phyloP scores from a whole-genome alignment of 768 basidiomycete species.

The Kondoa subrosea region DNA sequence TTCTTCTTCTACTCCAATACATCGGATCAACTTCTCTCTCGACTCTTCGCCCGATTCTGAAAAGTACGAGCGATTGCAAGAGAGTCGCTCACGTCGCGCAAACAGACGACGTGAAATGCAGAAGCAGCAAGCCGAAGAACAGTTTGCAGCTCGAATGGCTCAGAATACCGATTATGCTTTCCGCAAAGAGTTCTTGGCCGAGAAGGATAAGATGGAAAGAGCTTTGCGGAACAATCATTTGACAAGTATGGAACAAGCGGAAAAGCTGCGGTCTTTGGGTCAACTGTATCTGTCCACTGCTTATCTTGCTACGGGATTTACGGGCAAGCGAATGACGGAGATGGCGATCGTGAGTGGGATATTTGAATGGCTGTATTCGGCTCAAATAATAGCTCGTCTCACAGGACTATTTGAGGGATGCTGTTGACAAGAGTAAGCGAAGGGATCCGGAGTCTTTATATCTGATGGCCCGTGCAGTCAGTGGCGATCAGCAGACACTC shows the following conservation, averaged over 20 bases:
- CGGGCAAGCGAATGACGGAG: no score
- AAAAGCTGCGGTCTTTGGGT: no score
- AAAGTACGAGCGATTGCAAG: not conserved
- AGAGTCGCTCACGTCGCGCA: not conserved
- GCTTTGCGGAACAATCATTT: no score
- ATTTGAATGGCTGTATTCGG: not conserved
- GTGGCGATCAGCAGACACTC: not conserved
- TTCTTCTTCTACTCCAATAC: not conserved
- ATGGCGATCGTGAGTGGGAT: not conserved
- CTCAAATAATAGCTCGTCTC: not conserved
- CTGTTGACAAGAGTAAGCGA: not conserved
- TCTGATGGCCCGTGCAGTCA: not conserved
- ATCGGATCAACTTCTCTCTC: not conserved
- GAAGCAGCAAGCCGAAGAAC: not conserved
- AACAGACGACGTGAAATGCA: not conserved
- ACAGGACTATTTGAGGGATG: not conserved
- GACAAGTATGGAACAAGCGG: no score
- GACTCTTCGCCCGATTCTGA: not conserved
- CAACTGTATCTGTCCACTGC: no score
- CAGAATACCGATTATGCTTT: no score
- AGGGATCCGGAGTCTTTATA: not conserved
- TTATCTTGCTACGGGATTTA: no score
- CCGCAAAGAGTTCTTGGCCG: no score
- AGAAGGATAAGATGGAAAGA: no score
- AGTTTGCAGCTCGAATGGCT: no score